Evolutionary conservation across 805 yeast species (phyloP).

Genomic region (Hanseniaspora thailandica): DNA sequence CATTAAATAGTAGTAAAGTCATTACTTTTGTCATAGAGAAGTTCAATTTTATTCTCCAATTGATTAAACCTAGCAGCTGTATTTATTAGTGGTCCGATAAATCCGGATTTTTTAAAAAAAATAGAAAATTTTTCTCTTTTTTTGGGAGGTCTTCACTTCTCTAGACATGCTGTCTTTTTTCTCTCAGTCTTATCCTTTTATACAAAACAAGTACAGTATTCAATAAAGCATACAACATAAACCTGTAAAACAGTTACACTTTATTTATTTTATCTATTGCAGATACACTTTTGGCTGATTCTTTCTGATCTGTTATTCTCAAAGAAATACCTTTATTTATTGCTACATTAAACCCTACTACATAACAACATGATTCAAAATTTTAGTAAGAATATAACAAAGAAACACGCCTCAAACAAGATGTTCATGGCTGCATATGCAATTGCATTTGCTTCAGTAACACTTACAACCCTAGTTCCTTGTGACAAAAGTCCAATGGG

Average conservation of each 20-base stretch:
- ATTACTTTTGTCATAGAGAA: neutral
- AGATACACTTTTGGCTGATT: neutral
- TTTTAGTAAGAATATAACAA: constrained; percentile 28
- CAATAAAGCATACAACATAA: neutral
- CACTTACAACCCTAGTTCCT: constrained; percentile 33
- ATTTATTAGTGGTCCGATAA: neutral
- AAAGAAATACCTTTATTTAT: neutral
- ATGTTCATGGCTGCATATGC: constrained; percentile 50
- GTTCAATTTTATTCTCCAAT: neutral
- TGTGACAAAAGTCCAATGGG: constrained; percentile 35
- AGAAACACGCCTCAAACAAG: constrained; percentile 41
- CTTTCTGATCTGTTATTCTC: neutral
- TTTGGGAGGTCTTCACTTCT: neutral
- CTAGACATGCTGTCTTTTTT: neutral
- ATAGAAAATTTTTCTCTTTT: neutral
- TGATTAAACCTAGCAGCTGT: neutral
- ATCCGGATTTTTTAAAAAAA: neutral
- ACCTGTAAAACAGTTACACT: neutral
- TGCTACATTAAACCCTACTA: neutral
- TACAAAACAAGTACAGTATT: too few species aligned
- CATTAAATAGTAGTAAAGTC: too few species aligned
- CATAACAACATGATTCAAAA: neutral
- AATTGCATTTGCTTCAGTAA: constrained; percentile 41
- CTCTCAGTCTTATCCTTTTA: neutral
- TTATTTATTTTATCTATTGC: neutral